Percentiles rank a stretch among this genome's conserved stretches.
These are phyloP conservation scores for Penicillium sclerotigenum DNA, from an alignment of 2,329 filamentous ascomycete genomes.

Conservation along the genomic window DNA sequence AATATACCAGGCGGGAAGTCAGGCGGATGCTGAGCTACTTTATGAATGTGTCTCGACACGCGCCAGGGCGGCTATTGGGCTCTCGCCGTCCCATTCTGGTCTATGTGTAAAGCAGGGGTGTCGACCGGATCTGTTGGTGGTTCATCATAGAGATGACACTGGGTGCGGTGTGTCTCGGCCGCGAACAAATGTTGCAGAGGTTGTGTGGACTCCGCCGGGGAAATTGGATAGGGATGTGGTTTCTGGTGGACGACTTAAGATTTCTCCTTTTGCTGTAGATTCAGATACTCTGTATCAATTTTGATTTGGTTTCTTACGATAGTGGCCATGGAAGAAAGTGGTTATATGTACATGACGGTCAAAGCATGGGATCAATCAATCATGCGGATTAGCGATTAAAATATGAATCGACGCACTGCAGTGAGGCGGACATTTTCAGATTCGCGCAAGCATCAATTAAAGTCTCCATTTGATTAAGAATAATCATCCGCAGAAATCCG, in stretches of 20 bases:
- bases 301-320: neutral
- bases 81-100: conserved; percentile 7
- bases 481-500: neutral
- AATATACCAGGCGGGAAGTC: conserved; percentile 65
- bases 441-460: no score
- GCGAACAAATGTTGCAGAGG: conserved; percentile 33
- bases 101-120: conserved; percentile 12
- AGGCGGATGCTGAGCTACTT: conserved; percentile 56
- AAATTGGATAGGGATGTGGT: conserved; percentile 29
- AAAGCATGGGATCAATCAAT: neutral
- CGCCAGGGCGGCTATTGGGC: conserved; percentile 38
- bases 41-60: conserved; percentile 53
- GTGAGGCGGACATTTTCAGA: neutral
- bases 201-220: conserved; percentile 39
- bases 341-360: neutral
- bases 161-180: conserved; percentile 28
- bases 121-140: conserved; percentile 23
- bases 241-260: conserved; percentile 17
- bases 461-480: neutral
- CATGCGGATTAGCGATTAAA: neutral
- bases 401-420: neutral
- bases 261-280: neutral
- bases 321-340: neutral
- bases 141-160: conserved; percentile 32
- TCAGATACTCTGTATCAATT: neutral